Conservation (phyloP, 2,329 filamentous ascomycete species). For the Alternaria incomplexa region DNA sequence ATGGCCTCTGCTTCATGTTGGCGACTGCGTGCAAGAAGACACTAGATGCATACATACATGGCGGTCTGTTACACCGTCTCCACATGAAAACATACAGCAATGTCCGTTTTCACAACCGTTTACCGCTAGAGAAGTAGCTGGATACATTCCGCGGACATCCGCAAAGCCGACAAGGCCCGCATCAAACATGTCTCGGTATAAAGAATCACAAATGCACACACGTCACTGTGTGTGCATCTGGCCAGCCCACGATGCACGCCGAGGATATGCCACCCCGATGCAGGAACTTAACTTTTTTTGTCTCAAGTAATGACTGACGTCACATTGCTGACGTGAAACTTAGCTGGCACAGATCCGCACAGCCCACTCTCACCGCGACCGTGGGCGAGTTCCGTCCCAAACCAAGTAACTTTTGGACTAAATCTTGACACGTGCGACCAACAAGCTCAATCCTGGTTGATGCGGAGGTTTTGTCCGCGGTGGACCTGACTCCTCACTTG, state of each 20-base stretch:
- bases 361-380: background rate
- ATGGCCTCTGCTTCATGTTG: background rate
- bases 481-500: background rate
- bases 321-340: conserved; percentile 23
- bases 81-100: background rate
- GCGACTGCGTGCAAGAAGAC: background rate
- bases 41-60: background rate
- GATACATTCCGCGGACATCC: background rate
- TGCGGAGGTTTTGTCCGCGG: conserved; percentile 4
- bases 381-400: conserved; percentile 12
- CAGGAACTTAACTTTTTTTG: conserved; percentile 8
- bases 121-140: background rate
- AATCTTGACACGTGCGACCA: conserved; percentile 8
- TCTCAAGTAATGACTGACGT: conserved; percentile 19
- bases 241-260: background rate
- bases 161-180: background rate
- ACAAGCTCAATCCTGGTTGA: conserved; percentile 4
- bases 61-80: background rate
- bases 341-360: conserved; percentile 11
- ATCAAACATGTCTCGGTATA: background rate
- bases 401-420: conserved; percentile 10
- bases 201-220: background rate
- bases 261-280: background rate
- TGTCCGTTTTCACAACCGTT: background rate
- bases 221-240: conserved; percentile 3